A percentile compares a stretch with the other conserved stretches of the same genome.
Conservation (phyloP, 805 yeast genomes). For the Kuraishia capsulata region DNA sequence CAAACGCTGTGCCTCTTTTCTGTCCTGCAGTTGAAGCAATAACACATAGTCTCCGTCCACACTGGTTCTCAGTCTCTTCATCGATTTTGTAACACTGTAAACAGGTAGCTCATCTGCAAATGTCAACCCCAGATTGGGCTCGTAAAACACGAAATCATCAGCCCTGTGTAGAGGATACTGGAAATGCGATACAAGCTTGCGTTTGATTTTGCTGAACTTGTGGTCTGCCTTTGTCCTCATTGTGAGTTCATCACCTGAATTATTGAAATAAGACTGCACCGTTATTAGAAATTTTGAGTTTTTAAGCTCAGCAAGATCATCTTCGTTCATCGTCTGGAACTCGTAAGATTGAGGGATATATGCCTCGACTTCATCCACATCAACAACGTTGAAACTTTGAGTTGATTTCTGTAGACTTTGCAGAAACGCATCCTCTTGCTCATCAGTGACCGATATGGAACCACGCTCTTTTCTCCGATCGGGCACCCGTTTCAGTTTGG, state of each 20-base stretch:
- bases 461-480: too few species aligned
- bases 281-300: not conserved
- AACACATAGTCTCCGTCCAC: not conserved
- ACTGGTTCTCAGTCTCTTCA: not conserved
- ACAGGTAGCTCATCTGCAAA: not conserved
- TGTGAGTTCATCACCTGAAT: not conserved
- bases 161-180: not conserved
- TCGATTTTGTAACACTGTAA: not conserved
- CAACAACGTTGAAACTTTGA: slow-evolving; percentile 3
- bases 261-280: not conserved
- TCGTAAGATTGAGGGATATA: not conserved
- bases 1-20: not conserved
- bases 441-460: too few species aligned
- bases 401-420: slow-evolving; percentile 5
- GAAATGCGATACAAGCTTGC: not conserved
- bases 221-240: not conserved
- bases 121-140: not conserved
- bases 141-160: not conserved
- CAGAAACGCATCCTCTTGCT: slow-evolving; percentile 5
- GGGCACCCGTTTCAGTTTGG: not conserved
- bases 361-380: slow-evolving; percentile 1
- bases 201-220: not conserved
- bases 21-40: not conserved
- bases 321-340: not conserved
- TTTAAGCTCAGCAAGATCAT: not conserved